phyloP scores from a whole-genome alignment of 495 filamentous ascomycete species.

The Astrocystis sublimbata region DNA sequence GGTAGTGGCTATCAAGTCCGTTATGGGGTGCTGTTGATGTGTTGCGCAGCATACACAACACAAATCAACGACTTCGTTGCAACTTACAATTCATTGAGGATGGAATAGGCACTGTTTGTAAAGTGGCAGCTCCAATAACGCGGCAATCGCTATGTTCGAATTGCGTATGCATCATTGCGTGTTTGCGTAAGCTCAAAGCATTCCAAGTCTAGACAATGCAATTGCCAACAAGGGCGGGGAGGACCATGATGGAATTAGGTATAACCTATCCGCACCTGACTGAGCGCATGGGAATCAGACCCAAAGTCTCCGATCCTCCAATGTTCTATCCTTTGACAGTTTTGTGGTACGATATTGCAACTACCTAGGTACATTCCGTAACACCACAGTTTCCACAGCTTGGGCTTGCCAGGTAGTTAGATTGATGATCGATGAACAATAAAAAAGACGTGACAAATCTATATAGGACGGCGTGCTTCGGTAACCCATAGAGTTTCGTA shows the following conservation, averaged over 20 bases:
- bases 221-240: background rate
- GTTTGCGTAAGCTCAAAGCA: background rate
- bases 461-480: background rate
- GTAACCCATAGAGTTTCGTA: slow-evolving; percentile 1
- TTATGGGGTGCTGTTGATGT: background rate
- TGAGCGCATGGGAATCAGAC: background rate
- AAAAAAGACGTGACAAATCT: background rate
- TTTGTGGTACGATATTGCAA: background rate
- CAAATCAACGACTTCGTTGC: background rate
- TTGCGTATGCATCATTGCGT: no score
- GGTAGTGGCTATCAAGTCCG: no score
- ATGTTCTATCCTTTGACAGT: background rate
- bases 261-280: background rate
- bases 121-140: background rate
- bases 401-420: background rate
- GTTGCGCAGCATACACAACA: background rate
- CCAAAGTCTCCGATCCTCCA: background rate
- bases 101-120: background rate
- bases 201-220: background rate
- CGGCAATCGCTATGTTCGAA: background rate
- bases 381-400: background rate
- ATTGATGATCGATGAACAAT: background rate
- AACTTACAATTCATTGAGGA: background rate
- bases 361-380: background rate
- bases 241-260: background rate